Conservation (phyloP, 1,139 yeast genomes). For the Geotrichum carabidarum region DNA sequence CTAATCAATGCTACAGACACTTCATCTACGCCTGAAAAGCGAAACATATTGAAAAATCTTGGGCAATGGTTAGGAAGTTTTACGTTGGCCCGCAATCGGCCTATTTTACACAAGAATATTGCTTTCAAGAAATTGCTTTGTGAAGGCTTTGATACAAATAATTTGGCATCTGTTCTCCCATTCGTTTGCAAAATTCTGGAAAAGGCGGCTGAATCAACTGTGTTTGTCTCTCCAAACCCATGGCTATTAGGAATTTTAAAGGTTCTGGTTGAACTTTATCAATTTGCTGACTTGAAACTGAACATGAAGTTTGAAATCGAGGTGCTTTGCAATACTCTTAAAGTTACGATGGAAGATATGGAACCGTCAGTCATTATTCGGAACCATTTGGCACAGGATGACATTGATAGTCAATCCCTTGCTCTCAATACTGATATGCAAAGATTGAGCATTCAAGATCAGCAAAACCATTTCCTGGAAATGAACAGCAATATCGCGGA, state of each 20-base stretch:
- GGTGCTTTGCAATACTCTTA: constrained; percentile 72
- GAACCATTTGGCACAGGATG: constrained; percentile 39
- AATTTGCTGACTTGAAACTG: constrained; percentile 73
- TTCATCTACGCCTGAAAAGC: constrained; percentile 57
- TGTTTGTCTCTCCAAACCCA: constrained; percentile 84
- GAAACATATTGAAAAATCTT: constrained; percentile 64
- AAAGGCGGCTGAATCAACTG: constrained; percentile 62
- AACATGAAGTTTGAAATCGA: constrained; percentile 91
- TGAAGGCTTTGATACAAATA: constrained; percentile 68
- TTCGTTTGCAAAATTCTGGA: constrained; percentile 83
- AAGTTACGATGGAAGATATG: constrained; percentile 53
- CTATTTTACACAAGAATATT: constrained; percentile 69
- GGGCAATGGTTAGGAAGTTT: constrained; percentile 90
- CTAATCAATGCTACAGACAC: constrained; percentile 55
- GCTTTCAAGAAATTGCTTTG: constrained; percentile 72
- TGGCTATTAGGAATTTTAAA: constrained; percentile 80
- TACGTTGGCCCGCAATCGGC: constrained; percentile 70
- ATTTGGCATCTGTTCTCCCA: constrained; percentile 71
- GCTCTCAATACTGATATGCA: constrained; percentile 8
- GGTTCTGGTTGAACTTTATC: constrained; percentile 78
- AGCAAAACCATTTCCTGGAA: constrained; percentile 7
- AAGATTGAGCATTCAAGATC: constrained; percentile 12
- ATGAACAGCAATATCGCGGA: constrained; percentile 2
- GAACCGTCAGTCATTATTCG: constrained; percentile 62
- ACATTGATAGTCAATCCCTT: constrained; percentile 18